Evolutionary conservation across 805 yeast species (phyloP), one percentile per base, ranked within the genome.

Genomic region (Priceomyces fermenticarens): DNA sequence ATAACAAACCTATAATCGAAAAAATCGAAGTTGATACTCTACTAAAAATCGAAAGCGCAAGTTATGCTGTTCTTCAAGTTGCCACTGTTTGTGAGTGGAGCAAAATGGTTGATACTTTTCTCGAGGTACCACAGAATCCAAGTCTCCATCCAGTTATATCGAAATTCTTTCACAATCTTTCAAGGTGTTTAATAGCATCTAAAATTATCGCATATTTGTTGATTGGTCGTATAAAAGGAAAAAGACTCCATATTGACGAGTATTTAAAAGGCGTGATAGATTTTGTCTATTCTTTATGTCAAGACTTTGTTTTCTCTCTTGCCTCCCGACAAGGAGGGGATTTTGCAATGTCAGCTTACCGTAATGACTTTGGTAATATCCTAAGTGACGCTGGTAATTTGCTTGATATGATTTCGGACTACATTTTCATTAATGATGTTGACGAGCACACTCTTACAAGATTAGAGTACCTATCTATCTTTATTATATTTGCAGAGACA

Each of bases 371-470:
- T 26, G 35, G 42, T 11, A 32, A 38, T 5, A 33, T 61, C 11
- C 15, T 48, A 4, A 30, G 39, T 5, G 60, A 55, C 11, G 30
- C 57, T 8, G 20, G 46, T 11, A 12, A 32, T 9, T 37, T 46
- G 3, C 31, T 52, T 4, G 36, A 14, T 6, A 16, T 42, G 38
- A 14, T 58, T 2, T 32, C 48, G 4, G 27, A 14, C 8, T 46
- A 49, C 30, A 35, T 49, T 10, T 39, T 38, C 10, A 36, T 36
- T 5, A 41, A 46, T 28, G 39, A 42, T 4, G 42, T 59, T 0
- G 63, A 79, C 40, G 90, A 84, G 30, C 67, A 63, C 2, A 51
- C 74, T 0, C 53, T 83, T 8, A 80, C 88, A 0, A 76, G 74
- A 45, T 50, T 86, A 23, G 87, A 83, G 44, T 84, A 78, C 49